phyloP scores from a whole-genome alignment of 1,284 basidiomycete species.

The Ganoderma lingzhi region DNA sequence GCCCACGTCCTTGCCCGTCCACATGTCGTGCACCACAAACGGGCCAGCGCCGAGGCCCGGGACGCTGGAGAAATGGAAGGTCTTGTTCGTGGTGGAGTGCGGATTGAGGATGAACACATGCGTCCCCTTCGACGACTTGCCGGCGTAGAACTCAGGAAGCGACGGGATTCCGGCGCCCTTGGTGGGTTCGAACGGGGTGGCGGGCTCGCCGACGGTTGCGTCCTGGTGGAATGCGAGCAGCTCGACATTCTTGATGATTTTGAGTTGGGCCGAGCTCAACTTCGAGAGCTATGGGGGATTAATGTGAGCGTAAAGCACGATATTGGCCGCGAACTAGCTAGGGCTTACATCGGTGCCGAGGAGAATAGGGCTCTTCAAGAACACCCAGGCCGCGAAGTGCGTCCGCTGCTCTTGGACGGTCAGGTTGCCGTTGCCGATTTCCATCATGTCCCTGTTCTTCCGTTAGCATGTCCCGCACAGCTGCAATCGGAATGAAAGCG shows the following conservation, averaged over 20 bases:
- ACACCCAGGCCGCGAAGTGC: constrained; percentile 64
- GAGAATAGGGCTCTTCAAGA: constrained; percentile 65
- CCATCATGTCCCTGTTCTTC: constrained; percentile 59
- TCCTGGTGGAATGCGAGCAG: constrained; percentile 65
- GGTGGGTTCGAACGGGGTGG: constrained; percentile 54
- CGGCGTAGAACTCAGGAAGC: constrained; percentile 60
- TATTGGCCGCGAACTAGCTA: no score
- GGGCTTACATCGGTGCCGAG: constrained; percentile 57
- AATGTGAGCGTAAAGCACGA: not conserved
- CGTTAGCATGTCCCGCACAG: not conserved
- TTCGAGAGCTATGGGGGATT: constrained; percentile 46
- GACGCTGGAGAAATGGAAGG: constrained; percentile 53
- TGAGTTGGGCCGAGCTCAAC: constrained; percentile 50
- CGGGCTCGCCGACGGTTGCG: constrained; percentile 51
- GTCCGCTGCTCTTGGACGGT: constrained; percentile 60
- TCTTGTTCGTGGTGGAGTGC: constrained; percentile 49
- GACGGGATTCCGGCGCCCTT: constrained; percentile 46
- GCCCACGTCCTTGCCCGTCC: constrained; percentile 56
- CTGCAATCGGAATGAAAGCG: not conserved
- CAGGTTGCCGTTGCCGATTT: constrained; percentile 59
- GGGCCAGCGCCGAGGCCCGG: constrained; percentile 49
- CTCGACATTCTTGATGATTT: constrained; percentile 59
- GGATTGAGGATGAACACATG: constrained; percentile 66
- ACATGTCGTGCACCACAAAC: constrained; percentile 63
- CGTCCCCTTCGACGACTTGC: constrained; percentile 54